phyloP scores from a whole-genome alignment of 306 rosid genomes.

The Rosa lucieae region DNA sequence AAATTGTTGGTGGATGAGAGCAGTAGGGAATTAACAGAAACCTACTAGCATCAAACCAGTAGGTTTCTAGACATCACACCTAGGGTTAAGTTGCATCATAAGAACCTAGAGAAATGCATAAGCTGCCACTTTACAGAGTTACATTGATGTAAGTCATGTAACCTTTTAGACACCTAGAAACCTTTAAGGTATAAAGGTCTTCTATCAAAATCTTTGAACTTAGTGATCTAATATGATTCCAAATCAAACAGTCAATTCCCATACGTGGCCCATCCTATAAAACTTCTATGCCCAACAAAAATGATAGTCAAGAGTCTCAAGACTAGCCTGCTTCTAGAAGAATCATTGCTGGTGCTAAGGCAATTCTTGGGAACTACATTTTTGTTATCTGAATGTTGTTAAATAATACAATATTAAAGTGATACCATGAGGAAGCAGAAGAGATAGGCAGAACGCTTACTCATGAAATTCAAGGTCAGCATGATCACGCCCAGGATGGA shows the following conservation, averaged over 20 bases:
- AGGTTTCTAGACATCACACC: background rate
- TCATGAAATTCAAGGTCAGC: constrained; percentile 80
- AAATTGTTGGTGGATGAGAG: background rate
- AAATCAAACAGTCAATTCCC: background rate
- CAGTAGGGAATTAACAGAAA: background rate
- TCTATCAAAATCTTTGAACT: background rate
- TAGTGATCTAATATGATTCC: background rate
- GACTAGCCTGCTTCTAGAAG: background rate
- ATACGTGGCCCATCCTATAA: background rate
- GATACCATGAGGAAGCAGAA: constrained; percentile 8
- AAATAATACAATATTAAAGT: background rate
- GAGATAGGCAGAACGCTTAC: constrained; percentile 45
- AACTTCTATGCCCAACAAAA: background rate
- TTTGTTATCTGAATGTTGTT: background rate
- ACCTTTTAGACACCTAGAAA: background rate
- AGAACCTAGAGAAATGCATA: background rate
- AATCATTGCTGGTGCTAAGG: background rate
- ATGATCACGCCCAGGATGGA: constrained; percentile 85
- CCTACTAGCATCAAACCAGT: background rate
- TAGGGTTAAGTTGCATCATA: background rate
- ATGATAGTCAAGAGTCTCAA: background rate
- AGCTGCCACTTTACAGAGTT: background rate
- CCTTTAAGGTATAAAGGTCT: background rate
- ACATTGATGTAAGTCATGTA: background rate
- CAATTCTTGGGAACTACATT: background rate